Conservation (phyloP, 129 eudicot species). For the Kitagawia praeruptora region DNA sequence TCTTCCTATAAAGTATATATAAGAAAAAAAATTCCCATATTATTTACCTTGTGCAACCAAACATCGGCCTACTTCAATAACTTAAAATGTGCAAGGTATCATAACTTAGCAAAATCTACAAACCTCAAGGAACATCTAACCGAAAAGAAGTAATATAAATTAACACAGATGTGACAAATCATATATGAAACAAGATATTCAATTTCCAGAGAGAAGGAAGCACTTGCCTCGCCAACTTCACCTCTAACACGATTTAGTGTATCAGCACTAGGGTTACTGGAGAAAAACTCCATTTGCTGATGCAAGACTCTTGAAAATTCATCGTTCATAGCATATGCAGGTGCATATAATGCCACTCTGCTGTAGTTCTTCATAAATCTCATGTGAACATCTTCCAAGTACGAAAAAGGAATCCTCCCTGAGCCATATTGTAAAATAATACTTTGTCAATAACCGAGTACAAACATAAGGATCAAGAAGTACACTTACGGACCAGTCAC, state of each 20-base stretch:
- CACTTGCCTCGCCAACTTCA: slow-evolving; percentile 96
- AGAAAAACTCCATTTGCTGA: slow-evolving; percentile 98
- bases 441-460: neutral
- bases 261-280: slow-evolving; percentile 94
- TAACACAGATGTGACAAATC: neutral
- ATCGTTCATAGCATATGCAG: slow-evolving; percentile 98
- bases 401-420: slow-evolving; percentile 96
- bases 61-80: neutral
- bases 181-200: neutral
- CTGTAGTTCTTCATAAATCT: slow-evolving; percentile 96
- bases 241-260: slow-evolving; percentile 88
- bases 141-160: neutral
- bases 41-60: neutral
- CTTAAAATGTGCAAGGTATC: neutral
- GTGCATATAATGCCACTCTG: slow-evolving; percentile 74
- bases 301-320: slow-evolving; percentile 97
- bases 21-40: neutral
- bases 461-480: neutral
- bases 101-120: neutral
- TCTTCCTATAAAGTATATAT: too few species aligned
- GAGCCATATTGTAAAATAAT: slow-evolving; percentile 19
- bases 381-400: slow-evolving; percentile 96
- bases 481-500: neutral
- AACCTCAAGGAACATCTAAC: neutral
- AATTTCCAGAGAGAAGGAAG: neutral